phyloP scores from a whole-genome alignment of 371 early-diverging fungal genomes.

The Rhizomucor pusillus region DNA sequence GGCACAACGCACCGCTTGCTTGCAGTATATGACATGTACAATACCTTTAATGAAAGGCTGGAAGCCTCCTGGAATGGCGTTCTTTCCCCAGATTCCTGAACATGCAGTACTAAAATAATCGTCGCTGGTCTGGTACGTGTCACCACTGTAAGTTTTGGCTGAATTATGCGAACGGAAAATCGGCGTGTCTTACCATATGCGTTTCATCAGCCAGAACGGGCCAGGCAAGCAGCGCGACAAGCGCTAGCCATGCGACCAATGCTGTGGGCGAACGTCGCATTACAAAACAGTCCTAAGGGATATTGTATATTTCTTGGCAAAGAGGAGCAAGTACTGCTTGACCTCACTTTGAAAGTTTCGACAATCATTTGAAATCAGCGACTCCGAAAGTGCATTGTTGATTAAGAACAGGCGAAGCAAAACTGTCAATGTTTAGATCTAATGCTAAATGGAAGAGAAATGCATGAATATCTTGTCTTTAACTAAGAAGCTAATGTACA shows the following conservation, averaged over 20 bases:
- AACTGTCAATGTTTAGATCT: too few species aligned
- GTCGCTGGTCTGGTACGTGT: conserved; percentile 28
- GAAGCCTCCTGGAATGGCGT: conserved; percentile 41
- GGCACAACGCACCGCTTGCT: not conserved
- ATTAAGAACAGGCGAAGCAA: too few species aligned
- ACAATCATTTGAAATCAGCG: not conserved
- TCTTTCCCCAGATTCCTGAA: conserved; percentile 49
- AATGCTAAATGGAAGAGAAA: too few species aligned
- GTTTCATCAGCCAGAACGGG: conserved; percentile 8
- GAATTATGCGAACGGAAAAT: not conserved
- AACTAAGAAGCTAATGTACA: too few species aligned
- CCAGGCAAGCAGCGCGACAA: not conserved
- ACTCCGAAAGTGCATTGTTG: not conserved
- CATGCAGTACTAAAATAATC: conserved; percentile 47
- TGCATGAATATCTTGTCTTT: too few species aligned
- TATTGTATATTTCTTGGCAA: not conserved
- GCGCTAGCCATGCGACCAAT: conserved; percentile 1
- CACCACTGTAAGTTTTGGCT: not conserved
- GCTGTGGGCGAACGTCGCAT: not conserved
- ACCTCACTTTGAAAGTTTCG: not conserved
- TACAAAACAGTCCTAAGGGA: not conserved
- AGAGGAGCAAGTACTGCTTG: not conserved
- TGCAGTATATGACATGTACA: not conserved
- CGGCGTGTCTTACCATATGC: conserved; percentile 3
- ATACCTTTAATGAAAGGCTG: conserved; percentile 49